phyloP scores from a whole-genome alignment of 78 protist species.

The Dictyostelium firmibasis region DNA sequence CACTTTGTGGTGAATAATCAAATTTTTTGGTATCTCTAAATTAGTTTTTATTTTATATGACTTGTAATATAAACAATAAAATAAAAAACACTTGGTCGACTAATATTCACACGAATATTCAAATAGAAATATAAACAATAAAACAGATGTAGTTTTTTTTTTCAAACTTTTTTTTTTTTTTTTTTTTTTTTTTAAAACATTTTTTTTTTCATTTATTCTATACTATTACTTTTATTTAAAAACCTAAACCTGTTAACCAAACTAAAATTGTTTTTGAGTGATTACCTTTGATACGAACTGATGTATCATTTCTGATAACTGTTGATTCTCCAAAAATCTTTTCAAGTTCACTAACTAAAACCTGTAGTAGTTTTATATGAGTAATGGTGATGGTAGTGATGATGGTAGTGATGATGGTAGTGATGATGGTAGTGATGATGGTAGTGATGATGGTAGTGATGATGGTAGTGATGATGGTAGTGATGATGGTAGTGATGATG shows the following conservation, averaged over 20 bases:
- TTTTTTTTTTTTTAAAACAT: not conserved
- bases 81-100: not conserved
- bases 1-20: no score
- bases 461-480: not conserved
- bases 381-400: not conserved
- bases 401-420: not conserved
- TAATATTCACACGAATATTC: no score
- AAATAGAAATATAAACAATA: no score
- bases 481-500: not conserved
- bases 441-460: no score
- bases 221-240: conserved; percentile 14
- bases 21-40: no score
- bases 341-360: not conserved
- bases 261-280: not conserved
- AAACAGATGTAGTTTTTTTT: no score
- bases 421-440: not conserved
- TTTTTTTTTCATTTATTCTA: not conserved
- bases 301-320: not conserved
- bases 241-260: conserved; percentile 49
- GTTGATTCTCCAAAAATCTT: conserved; percentile 2
- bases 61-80: no score
- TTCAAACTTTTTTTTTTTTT: no score
- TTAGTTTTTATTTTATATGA: no score
- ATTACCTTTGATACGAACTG: conserved; percentile 22
- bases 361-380: not conserved